Evolutionary conservation across 106 monocot genomes (phyloP).

Genomic region (Platanthera guangdongensis): DNA sequence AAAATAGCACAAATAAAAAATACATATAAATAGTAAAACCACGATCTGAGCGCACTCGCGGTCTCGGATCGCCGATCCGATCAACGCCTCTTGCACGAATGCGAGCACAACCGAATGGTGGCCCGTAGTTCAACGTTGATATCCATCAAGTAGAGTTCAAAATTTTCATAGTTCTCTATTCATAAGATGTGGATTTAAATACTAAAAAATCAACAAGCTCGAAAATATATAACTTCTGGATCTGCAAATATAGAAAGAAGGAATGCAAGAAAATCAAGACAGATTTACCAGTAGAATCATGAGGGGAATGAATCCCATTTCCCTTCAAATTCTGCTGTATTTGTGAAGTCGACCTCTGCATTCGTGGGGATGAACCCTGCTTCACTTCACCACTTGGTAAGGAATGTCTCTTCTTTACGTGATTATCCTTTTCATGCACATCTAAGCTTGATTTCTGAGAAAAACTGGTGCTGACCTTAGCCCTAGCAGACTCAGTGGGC

Average conservation of each 20-base stretch:
- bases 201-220: neutral
- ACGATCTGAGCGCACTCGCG: no score
- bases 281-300: conserved; percentile 55
- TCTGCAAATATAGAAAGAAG: neutral
- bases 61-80: no score
- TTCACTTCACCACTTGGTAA: conserved; percentile 56
- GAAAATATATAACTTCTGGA: neutral
- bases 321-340: conserved; percentile 44
- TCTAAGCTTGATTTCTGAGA: conserved; percentile 84
- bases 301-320: conserved; percentile 46
- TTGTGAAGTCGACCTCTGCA: conserved; percentile 74
- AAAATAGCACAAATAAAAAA: no score
- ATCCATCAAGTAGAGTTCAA: neutral
- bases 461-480: conserved; percentile 42
- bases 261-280: neutral
- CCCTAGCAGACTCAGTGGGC: conserved; percentile 82
- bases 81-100: no score
- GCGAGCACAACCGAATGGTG: no score
- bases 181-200: neutral
- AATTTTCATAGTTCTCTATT: neutral
- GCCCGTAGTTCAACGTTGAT: no score
- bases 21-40: no score
- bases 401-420: conserved; percentile 73
- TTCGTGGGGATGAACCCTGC: conserved; percentile 66
- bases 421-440: conserved; percentile 47